Base-by-base conservation (phyloP, 352 stramenopile genomes). In the Pythium myriotylum region DNA sequence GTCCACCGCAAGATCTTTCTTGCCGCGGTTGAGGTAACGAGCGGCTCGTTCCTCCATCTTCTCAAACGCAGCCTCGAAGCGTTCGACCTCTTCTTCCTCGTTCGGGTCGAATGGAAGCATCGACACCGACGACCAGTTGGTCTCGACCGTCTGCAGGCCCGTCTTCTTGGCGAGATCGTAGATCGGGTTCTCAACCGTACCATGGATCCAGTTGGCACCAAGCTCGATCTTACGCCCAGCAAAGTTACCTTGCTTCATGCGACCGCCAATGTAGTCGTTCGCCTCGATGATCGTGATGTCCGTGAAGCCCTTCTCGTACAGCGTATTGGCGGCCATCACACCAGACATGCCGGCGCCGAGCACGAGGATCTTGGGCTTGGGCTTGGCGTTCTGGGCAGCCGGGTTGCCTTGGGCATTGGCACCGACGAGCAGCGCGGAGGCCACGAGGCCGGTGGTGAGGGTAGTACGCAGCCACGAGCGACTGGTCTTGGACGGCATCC, bases 261-360 rank as follows among this genome's bases (percentile, higher is more conserved):
- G 53, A n/a, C 53, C 53, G 20, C 53, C 53, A 13, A 59, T 59
- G 53, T 52, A 52, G 53, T 42, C 26, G 53, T 51, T 59, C 17
- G 53, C 53, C 22, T 59, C 53, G 20, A 59, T 49, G 53, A 59
- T 59, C 53, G 40, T 59, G 41, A 59, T 40, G 53, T 59, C 53
- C 13, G 16, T 50, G 27, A 52, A 59, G 26, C 53, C 53, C 20
- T 59, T 59, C 27, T 59, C 53, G 27, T 33, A 59, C 4, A 59
- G 40, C 24, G 53, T 59, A 26, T 41, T 59, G 24, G 53, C 53
- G 17, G 40, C 53, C 53, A 59, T 59, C 39, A 59, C 53, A 20
- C 53, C 53, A 3, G 53, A 59, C 53, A 59, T 59, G 12, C 53
- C 53, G 10, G 53, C 53, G 20, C 53, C 53, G 17, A 59, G 53